phyloP scores from a whole-genome alignment of 2,329 filamentous ascomycete genomes.

The Aulographum hederae region DNA sequence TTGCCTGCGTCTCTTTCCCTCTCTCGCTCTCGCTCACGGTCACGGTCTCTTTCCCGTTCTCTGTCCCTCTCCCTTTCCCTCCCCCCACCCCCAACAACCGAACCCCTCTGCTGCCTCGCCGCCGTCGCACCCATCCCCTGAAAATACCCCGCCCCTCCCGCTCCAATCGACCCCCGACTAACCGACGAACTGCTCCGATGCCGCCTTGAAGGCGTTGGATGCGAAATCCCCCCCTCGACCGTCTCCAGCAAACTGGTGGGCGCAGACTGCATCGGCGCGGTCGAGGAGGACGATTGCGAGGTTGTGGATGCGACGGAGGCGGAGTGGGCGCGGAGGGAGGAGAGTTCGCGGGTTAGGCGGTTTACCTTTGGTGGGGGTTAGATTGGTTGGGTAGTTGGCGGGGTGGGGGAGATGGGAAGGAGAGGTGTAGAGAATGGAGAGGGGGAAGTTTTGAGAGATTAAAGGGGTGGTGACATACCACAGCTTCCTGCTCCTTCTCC shows the following conservation, averaged over 20 bases:
- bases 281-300: constrained; percentile 36
- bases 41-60: no score
- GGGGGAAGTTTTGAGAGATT: background rate
- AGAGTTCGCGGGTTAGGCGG: constrained; percentile 75
- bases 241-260: constrained; percentile 14
- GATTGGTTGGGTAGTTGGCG: no score
- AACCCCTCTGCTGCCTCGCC: no score
- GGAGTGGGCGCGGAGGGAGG: constrained; percentile 55
- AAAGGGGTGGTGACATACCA: constrained; percentile 41
- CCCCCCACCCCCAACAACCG: no score
- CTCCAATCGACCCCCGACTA: no score
- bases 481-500: constrained; percentile 88
- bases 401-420: no score
- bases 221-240: constrained; percentile 26
- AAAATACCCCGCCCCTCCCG: no score
- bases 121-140: no score
- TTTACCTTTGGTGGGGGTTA: constrained; percentile 46
- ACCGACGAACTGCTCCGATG: constrained; percentile 38
- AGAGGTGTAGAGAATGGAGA: background rate
- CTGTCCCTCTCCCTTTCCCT: no score
- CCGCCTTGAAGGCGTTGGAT: constrained; percentile 34
- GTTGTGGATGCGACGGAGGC: constrained; percentile 42
- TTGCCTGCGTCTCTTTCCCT: constrained; percentile 12
- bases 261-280: constrained; percentile 23
- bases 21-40: constrained; percentile 6